Base-by-base conservation (phyloP, 1,139 yeast genomes). In the Williopsis jadinii region DNA sequence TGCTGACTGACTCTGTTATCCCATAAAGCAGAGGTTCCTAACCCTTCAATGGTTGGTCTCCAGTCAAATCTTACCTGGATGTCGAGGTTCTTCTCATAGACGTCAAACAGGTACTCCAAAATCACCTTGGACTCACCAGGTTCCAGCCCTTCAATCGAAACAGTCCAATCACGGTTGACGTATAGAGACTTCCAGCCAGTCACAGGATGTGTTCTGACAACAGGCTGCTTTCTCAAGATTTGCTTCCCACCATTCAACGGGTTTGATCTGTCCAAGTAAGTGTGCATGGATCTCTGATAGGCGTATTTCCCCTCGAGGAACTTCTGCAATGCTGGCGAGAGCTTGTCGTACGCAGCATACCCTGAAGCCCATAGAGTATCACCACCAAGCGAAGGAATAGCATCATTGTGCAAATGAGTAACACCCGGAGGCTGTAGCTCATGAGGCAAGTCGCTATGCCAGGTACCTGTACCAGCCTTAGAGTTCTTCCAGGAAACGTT, bases 281-380 rank as follows among this genome's bases (percentile, higher is more conserved):
- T 53, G 35, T 64, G 65, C 14, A 65, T 63, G 9, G 64, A 61
- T 36, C 57, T 54, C 48, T 58, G 60, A 6, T 10, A n/a, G 14
- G 31, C 39, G 32, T 9, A 31, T 27, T 37, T 37, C 6, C 69
- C 68, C 44, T 66, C 72, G 49, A 70, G 58, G 49, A 65, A 69
- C 37, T 59, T 43, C 43, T 66, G 64, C 48, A 67, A 62, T 8
- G 70, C 62, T 9, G 70, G 69, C 3, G 73, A 66, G 40, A 71
- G 55, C 50, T 67, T 66, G 45, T 70, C 75, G 49, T 68, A 70
- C 10, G 71, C 66, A n/a, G 66, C 75, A 43, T 69, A 68, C 11
- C 74, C 73, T 35, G 68, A 63, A 3, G 71, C 62, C 71, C 72
- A 70, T 29, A 63, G 43, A 8, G 76, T 71, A 51, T 71, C 76